These are phyloP conservation scores for Eucalyptus polyanthemos DNA, from an alignment of 345 rosid genomes.

Conservation along the genomic window DNA sequence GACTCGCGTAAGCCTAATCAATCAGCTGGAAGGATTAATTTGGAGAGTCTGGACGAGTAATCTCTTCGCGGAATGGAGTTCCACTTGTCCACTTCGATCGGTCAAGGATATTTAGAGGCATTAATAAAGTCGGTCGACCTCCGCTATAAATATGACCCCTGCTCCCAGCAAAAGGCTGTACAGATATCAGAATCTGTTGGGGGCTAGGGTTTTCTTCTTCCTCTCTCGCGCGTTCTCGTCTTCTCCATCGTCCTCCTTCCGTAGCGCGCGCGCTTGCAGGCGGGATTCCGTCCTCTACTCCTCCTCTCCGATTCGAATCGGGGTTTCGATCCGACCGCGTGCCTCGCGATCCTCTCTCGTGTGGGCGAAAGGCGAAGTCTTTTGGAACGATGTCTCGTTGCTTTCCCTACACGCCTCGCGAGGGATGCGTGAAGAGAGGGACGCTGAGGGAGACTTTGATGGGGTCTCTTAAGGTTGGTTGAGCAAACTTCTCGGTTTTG, in stretches of 20 bases:
- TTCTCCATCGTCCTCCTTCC: not conserved
- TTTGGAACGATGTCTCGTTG: constrained; percentile 30
- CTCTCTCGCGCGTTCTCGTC: not conserved
- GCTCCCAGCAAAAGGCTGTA: not conserved
- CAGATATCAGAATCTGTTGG: not conserved
- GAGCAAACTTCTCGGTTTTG: not conserved
- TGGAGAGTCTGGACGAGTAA: not conserved
- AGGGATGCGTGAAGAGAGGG: constrained; percentile 16
- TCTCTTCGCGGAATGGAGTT: not conserved
- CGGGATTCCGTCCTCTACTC: not conserved
- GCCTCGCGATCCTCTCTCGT: not conserved
- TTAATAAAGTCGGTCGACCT: not conserved
- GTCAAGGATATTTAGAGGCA: not conserved
- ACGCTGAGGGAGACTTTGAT: constrained; percentile 3
- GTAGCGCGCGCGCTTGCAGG: not conserved
- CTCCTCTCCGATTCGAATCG: not conserved
- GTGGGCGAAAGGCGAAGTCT: not conserved
- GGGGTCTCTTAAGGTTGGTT: constrained; percentile 60
- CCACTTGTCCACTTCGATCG: not conserved
- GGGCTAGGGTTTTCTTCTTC: not conserved
- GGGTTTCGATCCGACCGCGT: not conserved
- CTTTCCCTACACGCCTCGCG: constrained; percentile 29
- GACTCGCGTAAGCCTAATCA: not conserved
- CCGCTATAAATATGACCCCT: not conserved
- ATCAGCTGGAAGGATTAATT: not conserved